Evolutionary conservation across 106 monocot species (phyloP), one percentile per base, ranked within the genome.

Genomic region (Phalaenopsis equestris): DNA sequence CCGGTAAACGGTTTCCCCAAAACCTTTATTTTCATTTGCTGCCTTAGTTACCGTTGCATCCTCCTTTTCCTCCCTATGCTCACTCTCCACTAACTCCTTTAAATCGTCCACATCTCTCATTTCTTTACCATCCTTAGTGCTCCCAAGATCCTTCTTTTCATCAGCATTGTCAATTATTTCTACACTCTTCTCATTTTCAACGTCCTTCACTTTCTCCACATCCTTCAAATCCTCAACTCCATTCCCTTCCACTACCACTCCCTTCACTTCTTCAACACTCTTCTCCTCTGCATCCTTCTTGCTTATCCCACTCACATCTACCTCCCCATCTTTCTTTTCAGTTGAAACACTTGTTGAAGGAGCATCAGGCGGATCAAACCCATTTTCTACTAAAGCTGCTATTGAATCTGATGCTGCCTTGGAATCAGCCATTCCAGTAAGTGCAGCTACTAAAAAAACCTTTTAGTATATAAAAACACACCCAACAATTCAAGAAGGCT

Each of bases 341-440:
- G 38, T 24, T 38, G 17, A 37, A 38, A 41, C 7, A 1, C 41
- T 47, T 75, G 5, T 57, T 18, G 36, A 65, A 81, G 21, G 42
- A 65, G 42, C 24, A 43, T 73, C 75, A 49, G 42, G 74, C 8
- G 56, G 55, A 81, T 41, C 73, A 41, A 52, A 81, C 19, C 74
- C 73, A 42, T 81, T 81, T 3, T 41, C 56, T 21, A 49, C 21
- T 57, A 17, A 14, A 75, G 14, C 11, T 58, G 43, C 10, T 43
- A 75, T 75, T 38, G 30, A 58, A 17, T 43, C 81, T 23, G 21
- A 46, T 46, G 41, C 52, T 45, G 75, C 3, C 21, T 43, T 42
- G 42, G 75, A 43, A 45, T 81, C 75, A 3, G 58, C 30, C 75
- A 81, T 64, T 76, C 61, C 75, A 74, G 43, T 74, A 43, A 74